Base-by-base conservation (phyloP, 1,284 basidiomycete genomes). In the Trichosporon coremiiforme region DNA sequence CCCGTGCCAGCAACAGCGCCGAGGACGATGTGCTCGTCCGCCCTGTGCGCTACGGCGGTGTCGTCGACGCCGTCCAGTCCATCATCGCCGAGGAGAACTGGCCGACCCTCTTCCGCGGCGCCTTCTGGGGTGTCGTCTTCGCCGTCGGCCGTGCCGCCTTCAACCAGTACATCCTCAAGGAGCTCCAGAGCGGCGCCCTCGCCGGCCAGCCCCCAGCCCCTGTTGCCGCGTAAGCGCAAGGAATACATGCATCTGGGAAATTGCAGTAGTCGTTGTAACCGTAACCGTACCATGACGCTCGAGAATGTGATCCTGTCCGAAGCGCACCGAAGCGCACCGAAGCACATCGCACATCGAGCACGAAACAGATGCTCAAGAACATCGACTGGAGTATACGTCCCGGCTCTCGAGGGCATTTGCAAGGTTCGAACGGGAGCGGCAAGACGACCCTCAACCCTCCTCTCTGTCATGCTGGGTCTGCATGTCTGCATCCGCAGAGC, bases 381-480 rank as follows among this genome's bases (percentile, higher is more conserved):
- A 88, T 96, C 68, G 86, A 87, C 71, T 97, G 94, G 94, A 87
- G 88, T 36, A 90, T 97, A 71, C 85, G 85, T 2, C 87, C 88
- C 73, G 93, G 93, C 36, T 90, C 94, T 60, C 86, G 90, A 57
- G 96, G 93, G 92, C 91, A 95, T 76, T 87, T 98, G 9, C 88
- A 90, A 77, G 94, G 95, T 10, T 84, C 89, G 20, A 98, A 97
- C 79, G 95, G 91, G 79, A 65, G 85, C 76, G 96, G 96, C 1
- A 99, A 99, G 85, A 96, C 95, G 0, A n/a, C n/a, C n/a, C n/a
- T n/a, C n/a, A n/a, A 98, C 96, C 0, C 88, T 98, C 0, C 86
- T 98, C n/a, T 90, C 95, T 4, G 83, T 98, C 38, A 85, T 99
- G 47, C 93, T 94, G 0, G 96, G n/a, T n/a, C n/a, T n/a, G n/a